These are phyloP conservation scores for Pestalotiopsis sp. DNA, from an alignment of 2,329 filamentous ascomycete species.

Conservation along the genomic window DNA sequence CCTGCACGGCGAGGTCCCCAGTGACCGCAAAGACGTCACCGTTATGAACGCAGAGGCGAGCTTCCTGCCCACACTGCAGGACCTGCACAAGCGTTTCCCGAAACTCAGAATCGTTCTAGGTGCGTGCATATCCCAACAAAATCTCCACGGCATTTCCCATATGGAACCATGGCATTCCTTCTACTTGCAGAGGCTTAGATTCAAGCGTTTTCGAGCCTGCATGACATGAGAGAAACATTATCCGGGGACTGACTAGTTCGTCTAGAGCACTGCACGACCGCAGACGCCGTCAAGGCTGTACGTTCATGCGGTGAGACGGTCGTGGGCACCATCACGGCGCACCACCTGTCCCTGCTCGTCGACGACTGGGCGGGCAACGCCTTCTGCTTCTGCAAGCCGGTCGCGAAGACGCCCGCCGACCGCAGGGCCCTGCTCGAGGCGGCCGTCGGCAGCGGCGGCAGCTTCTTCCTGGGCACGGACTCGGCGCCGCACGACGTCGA, in stretches of 20 bases:
- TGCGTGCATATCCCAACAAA: neutral
- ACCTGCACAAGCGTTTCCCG: slow-evolving; percentile 55
- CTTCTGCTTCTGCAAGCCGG: slow-evolving; percentile 74
- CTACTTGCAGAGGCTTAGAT: too few relatives aligned
- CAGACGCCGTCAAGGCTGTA: slow-evolving; percentile 63
- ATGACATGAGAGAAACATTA: neutral
- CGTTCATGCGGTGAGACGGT: slow-evolving; percentile 63
- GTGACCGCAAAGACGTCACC: slow-evolving; percentile 31
- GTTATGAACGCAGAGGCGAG: slow-evolving; percentile 65
- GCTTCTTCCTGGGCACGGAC: slow-evolving; percentile 77
- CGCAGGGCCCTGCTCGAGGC: slow-evolving; percentile 72
- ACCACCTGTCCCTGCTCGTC: slow-evolving; percentile 63
- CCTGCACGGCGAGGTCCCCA: slow-evolving; percentile 65
- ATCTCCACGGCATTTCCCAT: neutral
- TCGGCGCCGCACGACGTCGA: slow-evolving; percentile 65
- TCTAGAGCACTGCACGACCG: slow-evolving; percentile 68
- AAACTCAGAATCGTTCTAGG: slow-evolving; percentile 13
- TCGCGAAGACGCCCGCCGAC: slow-evolving; percentile 58
- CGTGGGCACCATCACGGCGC: slow-evolving; percentile 60
- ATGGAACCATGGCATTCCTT: too few relatives aligned
- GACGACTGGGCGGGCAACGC: slow-evolving; percentile 56
- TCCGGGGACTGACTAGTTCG: neutral
- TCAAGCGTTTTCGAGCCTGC: too few relatives aligned
- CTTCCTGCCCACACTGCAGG: slow-evolving; percentile 64
- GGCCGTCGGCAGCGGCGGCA: slow-evolving; percentile 58